phyloP scores from a whole-genome alignment of 129 eudicot genomes.

The Calendula officinalis region DNA sequence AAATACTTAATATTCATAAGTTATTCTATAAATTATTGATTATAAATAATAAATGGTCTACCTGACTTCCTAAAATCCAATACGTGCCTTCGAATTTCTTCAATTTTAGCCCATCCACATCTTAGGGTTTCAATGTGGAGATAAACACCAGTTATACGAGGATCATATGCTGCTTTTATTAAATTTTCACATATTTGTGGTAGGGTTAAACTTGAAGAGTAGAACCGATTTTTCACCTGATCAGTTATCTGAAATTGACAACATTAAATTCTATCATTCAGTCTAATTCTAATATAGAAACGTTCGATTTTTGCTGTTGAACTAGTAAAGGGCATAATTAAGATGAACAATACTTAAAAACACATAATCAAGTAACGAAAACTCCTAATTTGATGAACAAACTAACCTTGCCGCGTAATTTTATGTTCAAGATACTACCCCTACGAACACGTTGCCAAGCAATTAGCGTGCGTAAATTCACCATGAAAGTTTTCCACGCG shows the following conservation, averaged over 20 bases:
- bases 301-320: no score
- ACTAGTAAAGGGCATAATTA: no score
- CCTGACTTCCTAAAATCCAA: conserved; percentile 83
- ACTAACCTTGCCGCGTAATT: background rate
- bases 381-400: background rate
- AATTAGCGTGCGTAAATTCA: background rate
- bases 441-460: background rate
- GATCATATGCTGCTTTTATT: conserved; percentile 85
- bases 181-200: conserved; percentile 91
- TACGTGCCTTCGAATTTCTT: conserved; percentile 83
- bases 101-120: conserved; percentile 94
- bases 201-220: conserved; percentile 60
- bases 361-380: no score
- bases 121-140: conserved; percentile 72
- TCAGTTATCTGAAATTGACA: background rate
- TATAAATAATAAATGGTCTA: background rate
- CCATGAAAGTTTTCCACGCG: background rate
- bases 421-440: background rate
- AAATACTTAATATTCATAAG: background rate
- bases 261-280: background rate
- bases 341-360: no score
- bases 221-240: conserved; percentile 32
- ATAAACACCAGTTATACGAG: conserved; percentile 81
- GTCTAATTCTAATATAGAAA: no score
- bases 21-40: background rate